phyloP scores from a whole-genome alignment of 768 basidiomycete species.

The Trametes punicea region DNA sequence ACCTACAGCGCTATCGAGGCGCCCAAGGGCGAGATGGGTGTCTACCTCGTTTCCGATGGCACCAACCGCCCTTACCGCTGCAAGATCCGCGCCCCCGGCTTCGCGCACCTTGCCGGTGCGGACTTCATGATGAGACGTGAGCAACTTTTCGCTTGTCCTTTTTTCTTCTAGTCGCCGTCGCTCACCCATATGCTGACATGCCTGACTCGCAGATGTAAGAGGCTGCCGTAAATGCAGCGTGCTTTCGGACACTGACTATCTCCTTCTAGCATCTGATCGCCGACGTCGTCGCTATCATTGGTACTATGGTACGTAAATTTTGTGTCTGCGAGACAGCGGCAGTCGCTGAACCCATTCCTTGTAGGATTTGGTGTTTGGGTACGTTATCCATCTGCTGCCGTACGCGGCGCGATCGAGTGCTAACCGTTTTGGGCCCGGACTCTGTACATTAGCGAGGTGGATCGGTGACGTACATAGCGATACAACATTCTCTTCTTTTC shows the following conservation, averaged over 20 bases:
- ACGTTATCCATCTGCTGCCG: constrained; percentile 35
- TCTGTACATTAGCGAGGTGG: constrained; percentile 39
- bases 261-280: constrained; percentile 74
- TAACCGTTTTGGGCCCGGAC: constrained; percentile 2
- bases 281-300: constrained; percentile 95
- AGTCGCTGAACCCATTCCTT: constrained; percentile 1
- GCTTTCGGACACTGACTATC: constrained; percentile 11
- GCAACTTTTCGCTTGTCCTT: constrained; percentile 31
- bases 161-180: constrained; percentile 4
- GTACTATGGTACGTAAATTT: constrained; percentile 76
- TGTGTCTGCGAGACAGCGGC: background rate
- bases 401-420: background rate
- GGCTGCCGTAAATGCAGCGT: background rate
- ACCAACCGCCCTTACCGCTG: constrained; percentile 95
- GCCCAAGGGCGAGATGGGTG: constrained; percentile 98
- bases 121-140: constrained; percentile 98
- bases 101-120: constrained; percentile 91
- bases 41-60: constrained; percentile 98
- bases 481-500: constrained; percentile 13
- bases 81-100: constrained; percentile 95
- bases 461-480: constrained; percentile 33
- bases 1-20: constrained; percentile 98
- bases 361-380: constrained; percentile 92
- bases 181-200: constrained; percentile 15
- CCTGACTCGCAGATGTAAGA: constrained; percentile 36